Percentiles rank a stretch among this genome's conserved stretches.
Conservation (phyloP, 1,139 yeast species). For the Kluyveromyces sp. region DNA sequence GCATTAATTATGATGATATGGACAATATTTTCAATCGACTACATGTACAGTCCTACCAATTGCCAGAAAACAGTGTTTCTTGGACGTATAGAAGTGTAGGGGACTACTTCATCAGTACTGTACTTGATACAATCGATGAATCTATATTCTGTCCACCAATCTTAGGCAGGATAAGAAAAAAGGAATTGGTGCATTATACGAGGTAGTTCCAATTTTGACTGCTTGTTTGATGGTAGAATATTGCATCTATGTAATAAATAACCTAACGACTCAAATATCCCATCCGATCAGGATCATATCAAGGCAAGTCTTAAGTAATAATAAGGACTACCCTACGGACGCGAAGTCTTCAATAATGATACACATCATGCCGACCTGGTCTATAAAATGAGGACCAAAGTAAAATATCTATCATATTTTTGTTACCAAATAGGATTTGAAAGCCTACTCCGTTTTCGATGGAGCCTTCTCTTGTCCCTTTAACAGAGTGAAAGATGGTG, state of each 20-base stretch:
- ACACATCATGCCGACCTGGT: not conserved
- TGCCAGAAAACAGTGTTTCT: constrained; percentile 69
- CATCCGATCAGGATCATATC: no score
- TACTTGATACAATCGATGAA: constrained; percentile 41
- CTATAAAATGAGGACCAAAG: constrained; percentile 5
- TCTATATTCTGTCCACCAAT: constrained; percentile 32
- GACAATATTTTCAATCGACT: constrained; percentile 61
- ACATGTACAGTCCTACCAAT: constrained; percentile 55
- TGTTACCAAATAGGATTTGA: not conserved
- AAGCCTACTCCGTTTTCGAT: constrained; percentile 10
- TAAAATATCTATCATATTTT: not conserved
- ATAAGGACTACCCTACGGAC: no score
- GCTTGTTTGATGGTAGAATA: not conserved
- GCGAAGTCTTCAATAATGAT: constrained; percentile 1
- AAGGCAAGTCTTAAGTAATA: no score
- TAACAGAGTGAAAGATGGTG: constrained; percentile 81
- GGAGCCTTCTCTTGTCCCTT: constrained; percentile 65
- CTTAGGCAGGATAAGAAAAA: constrained; percentile 21
- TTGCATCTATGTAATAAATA: not conserved
- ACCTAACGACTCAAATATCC: not conserved
- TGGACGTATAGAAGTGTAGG: constrained; percentile 84
- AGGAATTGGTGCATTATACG: constrained; percentile 22
- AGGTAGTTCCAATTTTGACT: no score
- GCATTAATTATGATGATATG: constrained; percentile 45
- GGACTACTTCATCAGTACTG: constrained; percentile 73